Conservation (phyloP, 371 early-diverging fungal species). For the Rhizopus microsporus region DNA sequence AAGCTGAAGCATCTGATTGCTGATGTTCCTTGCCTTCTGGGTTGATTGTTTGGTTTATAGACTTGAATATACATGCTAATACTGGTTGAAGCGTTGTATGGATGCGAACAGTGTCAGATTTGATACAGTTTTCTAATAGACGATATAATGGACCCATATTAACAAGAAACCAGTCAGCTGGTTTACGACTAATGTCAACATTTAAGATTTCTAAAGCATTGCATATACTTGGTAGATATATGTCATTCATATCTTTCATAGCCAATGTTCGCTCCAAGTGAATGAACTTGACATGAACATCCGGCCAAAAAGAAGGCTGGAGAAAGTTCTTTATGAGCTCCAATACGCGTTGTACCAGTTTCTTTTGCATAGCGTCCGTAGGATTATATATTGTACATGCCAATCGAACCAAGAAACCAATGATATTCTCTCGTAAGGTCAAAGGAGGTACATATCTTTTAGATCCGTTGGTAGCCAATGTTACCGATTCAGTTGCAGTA, state of each 20-base stretch:
- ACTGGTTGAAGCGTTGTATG: constrained; percentile 69
- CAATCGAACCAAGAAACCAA: constrained; percentile 75
- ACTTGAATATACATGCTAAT: constrained; percentile 60
- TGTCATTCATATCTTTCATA: constrained; percentile 44
- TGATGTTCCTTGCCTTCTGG: constrained; percentile 34
- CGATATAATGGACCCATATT: constrained; percentile 69
- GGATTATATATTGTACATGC: constrained; percentile 67
- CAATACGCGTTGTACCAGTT: constrained; percentile 62
- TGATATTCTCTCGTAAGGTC: constrained; percentile 64
- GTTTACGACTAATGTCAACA: constrained; percentile 61
- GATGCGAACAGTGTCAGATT: constrained; percentile 64
- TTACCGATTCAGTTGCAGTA: constrained; percentile 2
- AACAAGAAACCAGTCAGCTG: constrained; percentile 64
- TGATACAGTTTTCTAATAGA: constrained; percentile 69
- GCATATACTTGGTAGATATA: constrained; percentile 49
- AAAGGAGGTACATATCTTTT: constrained; percentile 57
- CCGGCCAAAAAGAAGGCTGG: constrained; percentile 59
- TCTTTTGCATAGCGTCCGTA: constrained; percentile 43
- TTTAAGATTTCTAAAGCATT: constrained; percentile 74
- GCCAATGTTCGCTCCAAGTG: constrained; percentile 51
- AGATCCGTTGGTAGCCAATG: background rate
- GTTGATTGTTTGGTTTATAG: constrained; percentile 44
- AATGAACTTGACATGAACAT: constrained; percentile 57
- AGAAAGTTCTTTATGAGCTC: constrained; percentile 67
- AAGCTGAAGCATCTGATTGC: constrained; percentile 56